phyloP scores from a whole-genome alignment of 2,329 filamentous ascomycete genomes.

The Dryadomyces sulphureus region DNA sequence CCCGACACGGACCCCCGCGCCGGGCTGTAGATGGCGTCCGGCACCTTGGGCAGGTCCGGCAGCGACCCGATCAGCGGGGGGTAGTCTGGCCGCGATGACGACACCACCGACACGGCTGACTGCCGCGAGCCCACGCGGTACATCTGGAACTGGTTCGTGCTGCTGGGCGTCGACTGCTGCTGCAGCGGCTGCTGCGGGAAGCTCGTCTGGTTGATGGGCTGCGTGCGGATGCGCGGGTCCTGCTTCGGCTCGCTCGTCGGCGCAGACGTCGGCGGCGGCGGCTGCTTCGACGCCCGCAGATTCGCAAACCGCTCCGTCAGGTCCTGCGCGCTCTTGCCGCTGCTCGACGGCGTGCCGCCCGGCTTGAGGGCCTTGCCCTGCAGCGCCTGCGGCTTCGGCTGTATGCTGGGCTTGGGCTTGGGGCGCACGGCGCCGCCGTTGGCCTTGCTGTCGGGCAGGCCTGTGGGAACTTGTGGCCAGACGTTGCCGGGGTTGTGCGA shows the following conservation, averaged over 20 bases:
- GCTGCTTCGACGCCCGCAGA: slow-evolving; percentile 24
- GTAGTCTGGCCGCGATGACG: neutral
- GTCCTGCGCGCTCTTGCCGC: slow-evolving; percentile 26
- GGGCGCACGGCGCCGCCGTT: slow-evolving; percentile 6
- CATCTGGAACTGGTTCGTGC: neutral
- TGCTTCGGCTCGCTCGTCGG: slow-evolving; percentile 16
- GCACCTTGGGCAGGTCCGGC: slow-evolving; percentile 50
- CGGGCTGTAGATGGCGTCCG: slow-evolving; percentile 67
- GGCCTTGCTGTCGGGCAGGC: slow-evolving; percentile 7
- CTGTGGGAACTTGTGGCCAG: neutral
- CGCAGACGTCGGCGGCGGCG: slow-evolving; percentile 10
- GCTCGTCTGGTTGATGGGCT: slow-evolving; percentile 29
- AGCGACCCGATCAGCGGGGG: slow-evolving; percentile 15
- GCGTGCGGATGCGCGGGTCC: slow-evolving; percentile 37
- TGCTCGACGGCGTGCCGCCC: slow-evolving; percentile 5
- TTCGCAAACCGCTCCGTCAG: slow-evolving; percentile 42
- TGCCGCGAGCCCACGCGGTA: slow-evolving; percentile 1
- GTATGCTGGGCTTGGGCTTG: slow-evolving; percentile 31
- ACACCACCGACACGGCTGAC: neutral
- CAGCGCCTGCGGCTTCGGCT: slow-evolving; percentile 53
- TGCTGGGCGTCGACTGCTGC: neutral
- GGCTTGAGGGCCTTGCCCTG: slow-evolving; percentile 43
- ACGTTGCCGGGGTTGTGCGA: neutral
- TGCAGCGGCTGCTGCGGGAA: slow-evolving; percentile 11
- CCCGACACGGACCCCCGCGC: slow-evolving; percentile 55